Base-by-base conservation (phyloP, 116 monocot genomes). In the Thalassia testudinum region DNA sequence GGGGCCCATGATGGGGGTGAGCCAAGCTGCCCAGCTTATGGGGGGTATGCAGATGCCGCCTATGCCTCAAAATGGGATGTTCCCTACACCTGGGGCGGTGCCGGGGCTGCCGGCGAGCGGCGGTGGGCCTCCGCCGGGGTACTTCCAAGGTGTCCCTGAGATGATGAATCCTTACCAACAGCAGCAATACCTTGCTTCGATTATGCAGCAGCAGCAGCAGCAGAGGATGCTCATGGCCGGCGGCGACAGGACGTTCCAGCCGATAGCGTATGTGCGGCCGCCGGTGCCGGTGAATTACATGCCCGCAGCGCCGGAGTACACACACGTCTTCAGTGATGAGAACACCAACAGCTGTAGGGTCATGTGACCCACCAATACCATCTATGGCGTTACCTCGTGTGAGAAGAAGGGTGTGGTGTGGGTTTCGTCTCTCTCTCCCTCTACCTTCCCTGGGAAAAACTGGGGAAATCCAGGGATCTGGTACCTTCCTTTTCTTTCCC, bases 311-410 rank as follows among this genome's bases (percentile, higher is more conserved):
- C 61, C 62, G 12, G 57, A 57, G 0, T 78, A 73, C 59, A 70
- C 74, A 20, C 63, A 73, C 61, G 52, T 70, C 24, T 78, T 78
- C 54, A 78, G 78, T 53, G 78, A 78, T 54, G 78, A 78, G 37
- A 69, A 69, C 23, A 54, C 69, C 26, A 56, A 28, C 26, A 47
- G 59, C 59, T 59, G 59, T 27, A 19, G 19, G 20, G 13, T 56
- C 38, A 56, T 56, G 55, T 56, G 55, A 56, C 0, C n/a, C n/a
- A n/a, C n/a, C n/a, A n/a, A n/a, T n/a, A n/a, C n/a, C n/a, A n/a
- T n/a, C n/a, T n/a, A n/a, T n/a, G n/a, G n/a, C n/a, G n/a, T n/a
- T n/a, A n/a, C n/a, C n/a, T n/a, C n/a, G n/a, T n/a, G n/a, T n/a
- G n/a, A n/a, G n/a, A n/a, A n/a, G n/a, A n/a, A n/a, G n/a, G n/a